Percentiles rank a stretch among this genome's conserved stretches.
phyloP scores from a whole-genome alignment of 495 filamentous ascomycete genomes.

The Cenococcum geophilum region DNA sequence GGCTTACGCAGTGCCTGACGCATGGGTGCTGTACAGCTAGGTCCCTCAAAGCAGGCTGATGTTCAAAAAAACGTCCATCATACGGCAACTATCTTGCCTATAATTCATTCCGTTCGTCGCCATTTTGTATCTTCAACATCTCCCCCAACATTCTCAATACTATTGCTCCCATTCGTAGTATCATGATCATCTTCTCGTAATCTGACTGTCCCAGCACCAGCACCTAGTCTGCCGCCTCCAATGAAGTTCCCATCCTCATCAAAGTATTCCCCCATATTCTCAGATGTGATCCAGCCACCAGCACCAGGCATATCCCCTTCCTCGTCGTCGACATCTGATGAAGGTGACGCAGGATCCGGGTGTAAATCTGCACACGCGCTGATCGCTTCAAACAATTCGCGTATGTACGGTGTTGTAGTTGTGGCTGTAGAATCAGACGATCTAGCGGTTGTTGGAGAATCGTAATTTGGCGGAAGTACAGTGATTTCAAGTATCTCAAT shows the following conservation, averaged over 20 bases:
- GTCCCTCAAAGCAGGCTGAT: no score
- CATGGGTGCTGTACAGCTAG: no score
- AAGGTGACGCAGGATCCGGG: constrained; percentile 58
- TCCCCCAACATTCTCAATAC: constrained; percentile 35
- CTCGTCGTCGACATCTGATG: constrained; percentile 46
- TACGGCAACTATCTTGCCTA: not conserved
- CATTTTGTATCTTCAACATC: constrained; percentile 48
- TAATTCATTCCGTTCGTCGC: constrained; percentile 50
- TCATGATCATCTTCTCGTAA: constrained; percentile 40
- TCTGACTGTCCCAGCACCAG: constrained; percentile 54
- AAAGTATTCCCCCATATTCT: constrained; percentile 80
- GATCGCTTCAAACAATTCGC: constrained; percentile 68
- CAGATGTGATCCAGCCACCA: constrained; percentile 91
- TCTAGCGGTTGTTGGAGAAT: constrained; percentile 34
- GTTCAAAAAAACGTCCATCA: not conserved
- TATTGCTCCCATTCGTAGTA: not conserved
- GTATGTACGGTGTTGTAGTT: constrained; percentile 36
- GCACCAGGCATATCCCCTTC: constrained; percentile 68
- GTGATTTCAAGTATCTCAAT: constrained; percentile 66
- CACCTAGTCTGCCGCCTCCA: constrained; percentile 36
- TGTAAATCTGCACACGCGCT: constrained; percentile 84
- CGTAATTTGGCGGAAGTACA: constrained; percentile 51
- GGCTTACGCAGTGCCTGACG: no score
- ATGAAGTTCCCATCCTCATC: constrained; percentile 60
- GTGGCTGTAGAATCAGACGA: constrained; percentile 23